These are phyloP conservation scores for Eucalyptus grandis DNA, from an alignment of 345 rosid species.

Conservation along the genomic window DNA sequence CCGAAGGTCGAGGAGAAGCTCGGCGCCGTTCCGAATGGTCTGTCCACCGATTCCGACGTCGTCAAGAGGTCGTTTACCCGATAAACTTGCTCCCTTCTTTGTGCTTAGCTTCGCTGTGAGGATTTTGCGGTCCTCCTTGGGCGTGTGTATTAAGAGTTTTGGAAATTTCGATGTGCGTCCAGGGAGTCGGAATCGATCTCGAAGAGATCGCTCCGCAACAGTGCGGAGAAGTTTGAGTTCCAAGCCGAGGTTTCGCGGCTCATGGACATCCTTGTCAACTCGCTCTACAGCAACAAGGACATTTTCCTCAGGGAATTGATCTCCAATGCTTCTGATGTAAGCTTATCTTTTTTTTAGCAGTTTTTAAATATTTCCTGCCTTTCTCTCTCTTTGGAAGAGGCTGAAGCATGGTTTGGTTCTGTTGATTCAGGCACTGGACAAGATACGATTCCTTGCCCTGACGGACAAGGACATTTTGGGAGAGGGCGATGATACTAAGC, in stretches of 20 bases:
- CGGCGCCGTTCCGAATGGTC: slow-evolving; percentile 84
- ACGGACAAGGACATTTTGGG: slow-evolving; percentile 92
- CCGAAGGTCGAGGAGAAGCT: slow-evolving; percentile 92
- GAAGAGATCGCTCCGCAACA: slow-evolving; percentile 63
- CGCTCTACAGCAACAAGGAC: slow-evolving; percentile 96
- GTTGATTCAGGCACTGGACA: slow-evolving; percentile 72
- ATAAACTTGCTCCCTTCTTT: neutral
- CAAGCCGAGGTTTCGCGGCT: slow-evolving; percentile 99
- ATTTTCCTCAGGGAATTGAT: slow-evolving; percentile 96
- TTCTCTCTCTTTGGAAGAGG: neutral
- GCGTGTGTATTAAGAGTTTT: neutral
- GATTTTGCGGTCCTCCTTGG: neutral
- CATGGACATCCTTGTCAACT: slow-evolving; percentile 95
- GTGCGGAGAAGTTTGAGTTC: slow-evolving; percentile 93
- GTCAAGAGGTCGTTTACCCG: slow-evolving; percentile 44
- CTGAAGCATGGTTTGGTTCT: neutral
- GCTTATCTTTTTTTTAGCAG: neutral
- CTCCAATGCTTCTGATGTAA: slow-evolving; percentile 97
- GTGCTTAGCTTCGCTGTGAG: neutral
- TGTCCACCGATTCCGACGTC: slow-evolving; percentile 93
- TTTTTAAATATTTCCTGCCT: neutral
- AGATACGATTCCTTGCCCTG: slow-evolving; percentile 88
- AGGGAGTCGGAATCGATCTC: slow-evolving; percentile 97
- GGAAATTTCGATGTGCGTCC: neutral
- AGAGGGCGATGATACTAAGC: slow-evolving; percentile 86